Percentiles rank a stretch among this genome's conserved stretches.
phyloP scores from a whole-genome alignment of 2,329 filamentous ascomycete species.

The Scytalidium sp. region DNA sequence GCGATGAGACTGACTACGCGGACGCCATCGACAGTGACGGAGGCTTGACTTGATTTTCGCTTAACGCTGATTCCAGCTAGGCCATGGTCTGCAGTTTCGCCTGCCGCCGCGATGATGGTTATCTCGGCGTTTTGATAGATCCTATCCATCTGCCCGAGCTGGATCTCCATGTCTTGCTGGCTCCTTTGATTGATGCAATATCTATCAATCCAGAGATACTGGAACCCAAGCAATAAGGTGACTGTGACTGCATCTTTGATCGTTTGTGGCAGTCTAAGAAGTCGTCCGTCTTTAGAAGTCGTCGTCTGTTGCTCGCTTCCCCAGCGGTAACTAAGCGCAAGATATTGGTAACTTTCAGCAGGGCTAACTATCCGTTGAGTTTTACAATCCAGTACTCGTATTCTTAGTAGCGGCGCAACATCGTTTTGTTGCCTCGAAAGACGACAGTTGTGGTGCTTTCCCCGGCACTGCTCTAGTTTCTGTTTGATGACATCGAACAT shows the following conservation, averaged over 20 bases:
- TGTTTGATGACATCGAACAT: no score
- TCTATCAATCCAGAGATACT: slow-evolving; percentile 27
- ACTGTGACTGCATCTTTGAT: slow-evolving; percentile 20
- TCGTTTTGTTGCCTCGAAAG: no score
- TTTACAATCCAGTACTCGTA: no score
- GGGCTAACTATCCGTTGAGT: no score
- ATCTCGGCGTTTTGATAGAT: slow-evolving; percentile 9
- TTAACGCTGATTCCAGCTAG: slow-evolving; percentile 5
- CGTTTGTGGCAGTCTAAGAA: slow-evolving; percentile 9
- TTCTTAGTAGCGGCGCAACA: no score
- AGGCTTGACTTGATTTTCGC: background rate
- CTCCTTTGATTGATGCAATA: slow-evolving; percentile 23
- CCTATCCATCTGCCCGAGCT: slow-evolving; percentile 8
- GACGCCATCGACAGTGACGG: no score
- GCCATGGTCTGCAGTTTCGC: slow-evolving; percentile 8
- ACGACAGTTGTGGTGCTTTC: no score
- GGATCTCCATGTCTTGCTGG: background rate
- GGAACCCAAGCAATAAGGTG: slow-evolving; percentile 13
- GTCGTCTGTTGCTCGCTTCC: no score
- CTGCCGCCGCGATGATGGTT: slow-evolving; percentile 8
- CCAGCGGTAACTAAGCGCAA: no score
- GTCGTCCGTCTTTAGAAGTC: no score
- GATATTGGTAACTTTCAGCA: no score
- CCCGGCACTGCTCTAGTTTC: no score
- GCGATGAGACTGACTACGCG: background rate